These are phyloP conservation scores for Colletotrichum spaethianum DNA, from an alignment of 2,329 filamentous ascomycete species.

Conservation along the genomic window DNA sequence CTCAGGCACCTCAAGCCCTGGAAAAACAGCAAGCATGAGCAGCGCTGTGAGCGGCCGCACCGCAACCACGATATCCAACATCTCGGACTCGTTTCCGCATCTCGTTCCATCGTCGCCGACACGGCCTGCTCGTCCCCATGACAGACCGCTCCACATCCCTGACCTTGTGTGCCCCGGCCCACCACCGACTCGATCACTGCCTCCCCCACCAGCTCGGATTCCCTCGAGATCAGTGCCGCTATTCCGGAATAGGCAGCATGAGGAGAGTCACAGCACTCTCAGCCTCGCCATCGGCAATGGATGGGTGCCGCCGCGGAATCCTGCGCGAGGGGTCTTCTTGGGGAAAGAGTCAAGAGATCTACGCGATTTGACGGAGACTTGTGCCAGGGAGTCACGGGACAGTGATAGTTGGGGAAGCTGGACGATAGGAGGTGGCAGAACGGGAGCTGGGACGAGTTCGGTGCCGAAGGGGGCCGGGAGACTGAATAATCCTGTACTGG, in stretches of 20 bases:
- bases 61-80: conserved; percentile 18
- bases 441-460: conserved; percentile 13
- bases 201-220: conserved; percentile 47
- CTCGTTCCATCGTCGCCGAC: conserved; percentile 49
- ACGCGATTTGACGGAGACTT: conserved; percentile 50
- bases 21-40: conserved; percentile 32
- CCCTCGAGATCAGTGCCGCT: not conserved
- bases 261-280: conserved; percentile 7
- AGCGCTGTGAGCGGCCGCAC: conserved; percentile 31
- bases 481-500: conserved; percentile 44
- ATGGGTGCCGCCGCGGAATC: conserved; percentile 34
- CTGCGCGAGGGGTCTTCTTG: conserved; percentile 41
- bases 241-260: conserved; percentile 24
- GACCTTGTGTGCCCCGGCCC: conserved; percentile 56
- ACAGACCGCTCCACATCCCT: conserved; percentile 54
- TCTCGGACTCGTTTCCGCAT: conserved; percentile 1
- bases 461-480: conserved; percentile 36
- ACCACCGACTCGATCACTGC: conserved; percentile 61
- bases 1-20: not conserved
- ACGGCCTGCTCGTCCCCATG: conserved; percentile 54
- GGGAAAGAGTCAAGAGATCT: conserved; percentile 48
- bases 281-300: conserved; percentile 41
- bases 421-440: conserved; percentile 38
- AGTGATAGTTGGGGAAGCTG: conserved; percentile 55
- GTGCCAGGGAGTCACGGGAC: conserved; percentile 48